Conservation (phyloP, 1,284 basidiomycete species). For the Austroboletus novae-zelandiae region DNA sequence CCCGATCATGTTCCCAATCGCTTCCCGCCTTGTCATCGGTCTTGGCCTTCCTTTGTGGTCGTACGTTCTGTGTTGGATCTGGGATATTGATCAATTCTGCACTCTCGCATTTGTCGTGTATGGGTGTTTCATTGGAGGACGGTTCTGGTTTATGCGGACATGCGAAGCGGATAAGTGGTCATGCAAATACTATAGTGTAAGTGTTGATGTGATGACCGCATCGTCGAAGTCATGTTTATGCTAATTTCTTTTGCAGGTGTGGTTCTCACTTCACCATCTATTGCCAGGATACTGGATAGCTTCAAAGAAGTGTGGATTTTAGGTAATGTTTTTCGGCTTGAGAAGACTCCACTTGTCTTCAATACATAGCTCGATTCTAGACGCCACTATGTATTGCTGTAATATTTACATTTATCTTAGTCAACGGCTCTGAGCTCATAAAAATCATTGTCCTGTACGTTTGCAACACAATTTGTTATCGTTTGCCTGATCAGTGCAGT, state of each 20-base stretch:
- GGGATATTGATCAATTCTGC: constrained; percentile 26
- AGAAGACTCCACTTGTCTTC: too few species aligned
- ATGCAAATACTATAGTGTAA: constrained; percentile 36
- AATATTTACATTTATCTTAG: too few species aligned
- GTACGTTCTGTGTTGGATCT: constrained; percentile 19
- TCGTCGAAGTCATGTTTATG: too few species aligned
- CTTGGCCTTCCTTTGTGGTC: constrained; percentile 28
- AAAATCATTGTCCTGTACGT: too few species aligned
- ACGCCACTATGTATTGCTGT: too few species aligned
- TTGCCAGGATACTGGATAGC: constrained; percentile 34
- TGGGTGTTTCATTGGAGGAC: constrained; percentile 25
- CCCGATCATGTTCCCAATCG: constrained; percentile 35
- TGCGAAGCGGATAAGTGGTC: constrained; percentile 29
- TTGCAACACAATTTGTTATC: too few species aligned
- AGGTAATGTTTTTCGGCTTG: too few species aligned
- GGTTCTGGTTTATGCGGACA: constrained; percentile 26
- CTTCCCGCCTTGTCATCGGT: constrained; percentile 26
- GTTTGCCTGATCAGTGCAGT: too few species aligned
- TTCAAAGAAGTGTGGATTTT: constrained; percentile 16
- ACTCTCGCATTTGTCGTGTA: constrained; percentile 26
- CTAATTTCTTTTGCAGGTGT: constrained; percentile 15
- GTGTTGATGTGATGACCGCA: constrained; percentile 2
- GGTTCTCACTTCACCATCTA: constrained; percentile 33
- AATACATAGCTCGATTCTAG: too few species aligned
- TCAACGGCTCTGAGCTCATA: too few species aligned